A percentile compares a stretch with the other conserved stretches of the same genome.
These are phyloP conservation scores for Candida smagusa DNA, from an alignment of 1,139 yeast genomes.

Conservation along the genomic window DNA sequence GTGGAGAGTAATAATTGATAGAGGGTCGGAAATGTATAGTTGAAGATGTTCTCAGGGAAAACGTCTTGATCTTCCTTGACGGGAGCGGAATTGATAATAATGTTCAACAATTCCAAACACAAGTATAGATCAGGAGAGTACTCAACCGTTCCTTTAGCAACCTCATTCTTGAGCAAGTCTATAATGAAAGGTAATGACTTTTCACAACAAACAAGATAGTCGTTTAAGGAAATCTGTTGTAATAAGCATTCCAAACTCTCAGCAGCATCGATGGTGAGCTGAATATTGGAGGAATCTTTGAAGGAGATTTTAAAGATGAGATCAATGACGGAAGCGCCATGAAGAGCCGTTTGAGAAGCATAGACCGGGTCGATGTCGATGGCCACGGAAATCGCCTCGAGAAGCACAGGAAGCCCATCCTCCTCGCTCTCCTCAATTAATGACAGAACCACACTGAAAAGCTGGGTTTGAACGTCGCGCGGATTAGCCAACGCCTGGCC, in stretches of 20 bases:
- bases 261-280: conserved; percentile 60
- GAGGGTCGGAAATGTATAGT: conserved; percentile 49
- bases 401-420: conserved; percentile 72
- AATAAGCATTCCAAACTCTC: conserved; percentile 61
- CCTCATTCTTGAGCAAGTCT: conserved; percentile 27
- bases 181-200: conserved; percentile 53
- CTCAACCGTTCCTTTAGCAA: conserved; percentile 23
- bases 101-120: conserved; percentile 62
- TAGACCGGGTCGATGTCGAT: conserved; percentile 42
- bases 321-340: conserved; percentile 35
- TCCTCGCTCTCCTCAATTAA: conserved; percentile 70
- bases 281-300: conserved; percentile 73
- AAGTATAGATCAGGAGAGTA: conserved; percentile 62
- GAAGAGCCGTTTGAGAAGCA: conserved; percentile 26
- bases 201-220: conserved; percentile 48
- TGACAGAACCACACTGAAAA: conserved; percentile 29
- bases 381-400: conserved; percentile 65
- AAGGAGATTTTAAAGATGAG: conserved; percentile 63
- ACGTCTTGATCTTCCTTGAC: conserved; percentile 28
- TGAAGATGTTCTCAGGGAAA: conserved; percentile 49
- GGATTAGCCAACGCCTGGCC: conserved; percentile 15
- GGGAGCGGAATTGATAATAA: conserved; percentile 48
- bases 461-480: conserved; percentile 21
- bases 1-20: conserved; percentile 51
- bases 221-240: conserved; percentile 39